Percentiles rank a stretch among this genome's conserved stretches.
These are phyloP conservation scores for Sphagnum magellanicum DNA, from an alignment of 228 moss, liverwort and hornwort genomes.

Conservation along the genomic window DNA sequence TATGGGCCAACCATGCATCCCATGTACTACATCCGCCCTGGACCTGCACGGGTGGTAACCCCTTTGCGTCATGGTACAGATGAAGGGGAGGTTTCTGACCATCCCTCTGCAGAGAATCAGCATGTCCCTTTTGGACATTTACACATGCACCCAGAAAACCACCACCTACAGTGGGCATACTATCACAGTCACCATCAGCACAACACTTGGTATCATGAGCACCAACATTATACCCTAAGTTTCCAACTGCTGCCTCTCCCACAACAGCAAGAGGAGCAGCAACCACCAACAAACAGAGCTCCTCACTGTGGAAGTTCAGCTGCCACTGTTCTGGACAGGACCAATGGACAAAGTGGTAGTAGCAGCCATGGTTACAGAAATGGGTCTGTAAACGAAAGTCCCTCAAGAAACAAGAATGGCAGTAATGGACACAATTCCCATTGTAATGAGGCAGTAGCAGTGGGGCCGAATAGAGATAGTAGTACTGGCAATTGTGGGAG, in stretches of 20 bases:
- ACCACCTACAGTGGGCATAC: constrained; percentile 20
- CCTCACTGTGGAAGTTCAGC: constrained; percentile 51
- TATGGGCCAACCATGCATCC: too few relatives aligned
- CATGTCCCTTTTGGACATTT: constrained; percentile 31
- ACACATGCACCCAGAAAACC: neutral
- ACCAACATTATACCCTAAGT: too few relatives aligned
- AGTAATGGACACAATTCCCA: neutral
- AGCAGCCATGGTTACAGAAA: constrained; percentile 70
- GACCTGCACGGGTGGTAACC: constrained; percentile 52
- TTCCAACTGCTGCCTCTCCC: constrained; percentile 3
- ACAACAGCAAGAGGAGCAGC: constrained; percentile 54
- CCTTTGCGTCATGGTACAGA: constrained; percentile 40
- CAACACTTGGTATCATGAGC: constrained; percentile 5
- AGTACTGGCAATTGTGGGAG: neutral
- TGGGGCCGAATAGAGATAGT: constrained; percentile 1
- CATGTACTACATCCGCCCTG: constrained; percentile 69
- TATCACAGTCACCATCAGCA: constrained; percentile 32
- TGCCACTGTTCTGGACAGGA: constrained; percentile 14
- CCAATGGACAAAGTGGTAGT: constrained; percentile 68
- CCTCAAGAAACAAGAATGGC: constrained; percentile 54
- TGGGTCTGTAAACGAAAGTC: constrained; percentile 59
- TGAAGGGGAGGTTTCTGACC: constrained; percentile 57
- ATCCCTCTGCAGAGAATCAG: constrained; percentile 44
- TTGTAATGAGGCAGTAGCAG: constrained; percentile 55
- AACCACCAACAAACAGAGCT: constrained; percentile 37